Evolutionary conservation across 495 filamentous ascomycete genomes (phyloP), one percentile per base, ranked within the genome.

Genomic region (Podospora anserina): DNA sequence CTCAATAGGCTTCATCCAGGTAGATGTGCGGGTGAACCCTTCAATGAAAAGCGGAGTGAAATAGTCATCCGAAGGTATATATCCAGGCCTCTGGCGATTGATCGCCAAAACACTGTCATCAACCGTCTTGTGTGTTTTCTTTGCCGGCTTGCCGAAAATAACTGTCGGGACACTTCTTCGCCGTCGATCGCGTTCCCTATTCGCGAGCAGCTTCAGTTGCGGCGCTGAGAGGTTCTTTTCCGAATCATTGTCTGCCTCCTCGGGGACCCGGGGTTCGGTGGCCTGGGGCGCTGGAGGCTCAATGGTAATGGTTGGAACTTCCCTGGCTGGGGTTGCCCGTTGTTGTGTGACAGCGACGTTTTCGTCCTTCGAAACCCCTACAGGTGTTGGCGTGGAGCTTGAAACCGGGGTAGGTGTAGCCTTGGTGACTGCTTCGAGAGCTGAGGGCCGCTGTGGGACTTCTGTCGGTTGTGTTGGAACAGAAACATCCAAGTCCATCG

Each of bases 1-100:
- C 69, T 86, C 88, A 13, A 97, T 79, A 15, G 86, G 83, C 49
- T 84, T 86, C 79, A 84, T 83, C 78, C 83, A 76, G 80, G 85
- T 75, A 78, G 86, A 76, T 77, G 86, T 69, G 78, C 87, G 62
- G 78, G 86, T 76, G 83, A 90, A 72, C 80, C 90, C 80, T 87
- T 90, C 77, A 80, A 91, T 75, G 84, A 96, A 97, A 16, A 96
- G 80, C 1, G 91, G 90, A 61, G 90, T 88, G 64, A 95, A 89
- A 75, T 97, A 97, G 71, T 97, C 93, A 61, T 84, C 82, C 4
- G 76, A 76, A 0, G 74, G 81, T 15, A 82, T 77, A 18, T 82
- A 73, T 13, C 67, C 85, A 69, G 73, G 74, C 69, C 62, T 68
- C 28, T 72, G 73, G 83, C 73, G 70, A 70, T 71, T 73, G 70